Conservation (phyloP, 345 rosid genomes). For the Arabidopsis arenosa region DNA sequence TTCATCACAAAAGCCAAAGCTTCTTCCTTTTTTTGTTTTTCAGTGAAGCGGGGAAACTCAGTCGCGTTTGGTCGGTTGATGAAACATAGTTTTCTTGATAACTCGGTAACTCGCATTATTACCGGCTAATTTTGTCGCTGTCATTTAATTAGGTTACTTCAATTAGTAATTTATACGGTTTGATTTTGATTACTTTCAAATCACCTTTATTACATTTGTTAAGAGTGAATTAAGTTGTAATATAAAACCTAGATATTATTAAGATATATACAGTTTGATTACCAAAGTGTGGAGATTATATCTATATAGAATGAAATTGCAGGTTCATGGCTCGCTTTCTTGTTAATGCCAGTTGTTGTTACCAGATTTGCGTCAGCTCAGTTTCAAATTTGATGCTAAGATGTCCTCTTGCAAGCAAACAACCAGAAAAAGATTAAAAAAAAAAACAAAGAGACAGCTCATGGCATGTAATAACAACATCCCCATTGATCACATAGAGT, state of each 20-base stretch:
- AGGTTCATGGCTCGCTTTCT: constrained; percentile 15
- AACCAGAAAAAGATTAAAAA: neutral
- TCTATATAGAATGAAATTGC: neutral
- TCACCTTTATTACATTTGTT: neutral
- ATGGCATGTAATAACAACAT: neutral
- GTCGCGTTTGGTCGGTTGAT: too few species aligned
- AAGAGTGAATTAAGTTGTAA: neutral
- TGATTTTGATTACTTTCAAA: neutral
- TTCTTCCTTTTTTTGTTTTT: too few species aligned
- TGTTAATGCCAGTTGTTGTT: neutral
- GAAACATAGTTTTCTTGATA: too few species aligned
- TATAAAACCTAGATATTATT: neutral
- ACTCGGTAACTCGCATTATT: neutral
- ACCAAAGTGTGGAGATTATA: neutral
- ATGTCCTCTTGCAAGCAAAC: constrained; percentile 9
- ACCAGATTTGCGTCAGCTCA: neutral
- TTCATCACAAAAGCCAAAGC: too few species aligned
- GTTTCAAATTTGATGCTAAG: constrained; percentile 20
- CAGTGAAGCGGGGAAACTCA: neutral
- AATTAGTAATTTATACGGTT: too few species aligned
- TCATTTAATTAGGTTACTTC: too few species aligned
- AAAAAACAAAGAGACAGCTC: neutral
- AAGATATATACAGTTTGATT: neutral
- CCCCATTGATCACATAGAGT: neutral
- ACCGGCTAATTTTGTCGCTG: neutral